phyloP scores from a whole-genome alignment of 495 filamentous ascomycete species.

The Daldinia caldariorum region DNA sequence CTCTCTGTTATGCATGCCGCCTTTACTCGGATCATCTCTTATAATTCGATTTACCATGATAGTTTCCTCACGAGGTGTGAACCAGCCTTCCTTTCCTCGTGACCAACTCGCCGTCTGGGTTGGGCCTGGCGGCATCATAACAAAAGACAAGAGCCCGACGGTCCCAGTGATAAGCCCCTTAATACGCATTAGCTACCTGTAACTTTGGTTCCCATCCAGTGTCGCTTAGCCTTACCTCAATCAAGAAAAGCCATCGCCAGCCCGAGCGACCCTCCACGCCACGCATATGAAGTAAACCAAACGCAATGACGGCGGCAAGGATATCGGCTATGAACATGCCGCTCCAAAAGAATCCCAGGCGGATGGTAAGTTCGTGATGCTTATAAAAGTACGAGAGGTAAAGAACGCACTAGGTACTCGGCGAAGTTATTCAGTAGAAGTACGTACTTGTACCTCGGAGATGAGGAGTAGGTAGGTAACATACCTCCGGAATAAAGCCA shows the following conservation, averaged over 20 bases:
- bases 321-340: constrained; percentile 73
- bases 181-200: constrained; percentile 2
- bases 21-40: constrained; percentile 76
- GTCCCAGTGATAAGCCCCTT: constrained; percentile 65
- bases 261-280: constrained; percentile 67
- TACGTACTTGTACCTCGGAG: not conserved
- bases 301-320: constrained; percentile 74
- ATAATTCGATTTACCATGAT: constrained; percentile 80
- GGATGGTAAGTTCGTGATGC: constrained; percentile 69
- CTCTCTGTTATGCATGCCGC: constrained; percentile 68
- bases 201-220: not conserved
- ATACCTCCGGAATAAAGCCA: constrained; percentile 67
- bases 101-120: constrained; percentile 72
- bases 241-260: constrained; percentile 79
- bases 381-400: constrained; percentile 85
- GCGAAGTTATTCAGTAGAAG: not conserved
- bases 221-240: constrained; percentile 46
- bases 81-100: constrained; percentile 76
- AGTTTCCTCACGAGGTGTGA: constrained; percentile 69
- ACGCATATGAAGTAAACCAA: constrained; percentile 74
- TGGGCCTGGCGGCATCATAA: constrained; percentile 77
- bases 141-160: constrained; percentile 70
- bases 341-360: constrained; percentile 67
- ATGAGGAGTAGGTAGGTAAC: not conserved
- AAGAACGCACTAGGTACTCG: constrained; percentile 51